phyloP scores from a whole-genome alignment of 208 protist genomes.

The Acanthamoeba lenticulata region DNA sequence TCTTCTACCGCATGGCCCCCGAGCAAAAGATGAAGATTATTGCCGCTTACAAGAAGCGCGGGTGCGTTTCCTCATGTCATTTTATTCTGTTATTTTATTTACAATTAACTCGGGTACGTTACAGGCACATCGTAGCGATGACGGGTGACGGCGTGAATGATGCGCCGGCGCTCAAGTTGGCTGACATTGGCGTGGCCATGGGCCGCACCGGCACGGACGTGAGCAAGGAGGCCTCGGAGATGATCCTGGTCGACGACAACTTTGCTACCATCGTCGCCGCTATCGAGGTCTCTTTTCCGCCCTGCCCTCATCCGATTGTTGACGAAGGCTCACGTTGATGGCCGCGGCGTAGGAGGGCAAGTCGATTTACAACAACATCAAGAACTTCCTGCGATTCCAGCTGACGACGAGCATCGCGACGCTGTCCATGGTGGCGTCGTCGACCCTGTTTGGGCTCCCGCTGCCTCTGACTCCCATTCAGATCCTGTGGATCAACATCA shows the following conservation, averaged over 20 bases:
- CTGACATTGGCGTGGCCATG: constrained; percentile 94
- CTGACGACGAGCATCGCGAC: constrained; percentile 84
- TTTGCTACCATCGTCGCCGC: constrained; percentile 92
- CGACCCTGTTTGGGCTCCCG: constrained; percentile 73
- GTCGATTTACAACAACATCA: constrained; percentile 93
- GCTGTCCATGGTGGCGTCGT: constrained; percentile 66
- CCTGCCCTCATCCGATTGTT: neutral
- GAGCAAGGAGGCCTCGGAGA: constrained; percentile 87
- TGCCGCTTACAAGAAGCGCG: constrained; percentile 34
- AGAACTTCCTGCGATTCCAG: constrained; percentile 92
- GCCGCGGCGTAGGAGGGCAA: constrained; percentile 84
- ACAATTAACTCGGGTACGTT: too few relatives aligned
- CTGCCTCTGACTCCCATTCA: constrained; percentile 80
- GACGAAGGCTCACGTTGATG: neutral
- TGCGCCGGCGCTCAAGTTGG: constrained; percentile 91
- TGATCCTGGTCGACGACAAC: constrained; percentile 93
- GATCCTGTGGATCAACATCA: constrained; percentile 87
- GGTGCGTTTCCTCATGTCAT: neutral
- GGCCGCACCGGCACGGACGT: constrained; percentile 87
- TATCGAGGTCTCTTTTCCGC: constrained; percentile 78
- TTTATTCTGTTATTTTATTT: neutral
- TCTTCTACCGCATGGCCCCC: constrained; percentile 82
- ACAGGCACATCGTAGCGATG: constrained; percentile 90
- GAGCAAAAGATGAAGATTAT: constrained; percentile 80
- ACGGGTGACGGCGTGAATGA: constrained; percentile 96